These are phyloP conservation scores for Sextonia rubra DNA, from an alignment of 164 flowering plant genomes.

Conservation along the genomic window DNA sequence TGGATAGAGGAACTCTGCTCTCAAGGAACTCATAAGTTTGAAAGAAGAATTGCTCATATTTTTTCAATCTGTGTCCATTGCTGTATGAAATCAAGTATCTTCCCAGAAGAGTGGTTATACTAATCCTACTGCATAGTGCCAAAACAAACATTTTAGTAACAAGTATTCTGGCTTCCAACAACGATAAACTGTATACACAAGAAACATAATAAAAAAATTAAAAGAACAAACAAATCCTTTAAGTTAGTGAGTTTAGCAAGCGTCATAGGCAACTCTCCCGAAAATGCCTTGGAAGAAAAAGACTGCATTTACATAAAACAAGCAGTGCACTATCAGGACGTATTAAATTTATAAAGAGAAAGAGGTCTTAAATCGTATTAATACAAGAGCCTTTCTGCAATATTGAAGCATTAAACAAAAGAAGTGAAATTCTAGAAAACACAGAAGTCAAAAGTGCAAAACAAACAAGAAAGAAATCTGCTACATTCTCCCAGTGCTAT, in stretches of 20 bases:
- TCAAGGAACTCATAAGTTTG: neutral
- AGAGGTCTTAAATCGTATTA: neutral
- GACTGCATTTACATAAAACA: conserved; percentile 14
- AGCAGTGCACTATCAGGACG: neutral
- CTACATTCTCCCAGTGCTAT: too few species aligned
- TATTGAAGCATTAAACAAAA: too few species aligned
- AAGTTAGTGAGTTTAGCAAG: conserved; percentile 17
- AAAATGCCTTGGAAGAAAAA: conserved; percentile 23
- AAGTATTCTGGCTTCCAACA: neutral
- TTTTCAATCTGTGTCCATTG: conserved; percentile 22
- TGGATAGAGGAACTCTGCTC: too few species aligned
- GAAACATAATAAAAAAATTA: neutral
- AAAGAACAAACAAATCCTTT: conserved; percentile 15
- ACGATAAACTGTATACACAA: neutral
- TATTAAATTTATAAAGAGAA: too few species aligned
- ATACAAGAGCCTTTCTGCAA: neutral
- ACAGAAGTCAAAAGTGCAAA: too few species aligned
- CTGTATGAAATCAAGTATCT: conserved; percentile 26
- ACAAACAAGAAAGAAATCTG: too few species aligned
- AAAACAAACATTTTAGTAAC: neutral
- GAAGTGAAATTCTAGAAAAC: too few species aligned
- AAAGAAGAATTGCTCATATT: conserved; percentile 21
- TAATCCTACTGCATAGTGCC: conserved; percentile 26
- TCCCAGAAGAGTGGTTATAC: conserved; percentile 36
- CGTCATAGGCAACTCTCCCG: conserved; percentile 20